Percentiles rank a stretch among this genome's conserved stretches.
These are phyloP conservation scores for Fusarium lateritium DNA, from an alignment of 2,329 filamentous ascomycete genomes.

Conservation along the genomic window DNA sequence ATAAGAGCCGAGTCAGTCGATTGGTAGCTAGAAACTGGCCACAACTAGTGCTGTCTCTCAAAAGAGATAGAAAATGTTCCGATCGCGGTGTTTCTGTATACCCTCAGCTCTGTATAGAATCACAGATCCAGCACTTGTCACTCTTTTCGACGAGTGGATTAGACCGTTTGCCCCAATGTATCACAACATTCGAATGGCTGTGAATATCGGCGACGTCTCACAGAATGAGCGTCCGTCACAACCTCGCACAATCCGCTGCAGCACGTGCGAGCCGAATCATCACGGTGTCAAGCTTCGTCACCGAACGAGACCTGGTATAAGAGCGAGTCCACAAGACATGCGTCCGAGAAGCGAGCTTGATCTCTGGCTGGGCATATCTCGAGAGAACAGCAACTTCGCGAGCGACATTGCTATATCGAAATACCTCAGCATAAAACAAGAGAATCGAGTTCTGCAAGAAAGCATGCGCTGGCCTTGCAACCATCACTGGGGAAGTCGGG, in stretches of 20 bases:
- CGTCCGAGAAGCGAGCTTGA: conserved; percentile 1
- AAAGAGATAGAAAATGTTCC: not conserved
- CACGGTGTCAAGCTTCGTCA: conserved; percentile 14
- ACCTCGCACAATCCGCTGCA: conserved; percentile 31
- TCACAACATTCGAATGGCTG: conserved; percentile 34
- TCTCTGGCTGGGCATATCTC: conserved; percentile 20
- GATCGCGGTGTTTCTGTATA: conserved; percentile 1
- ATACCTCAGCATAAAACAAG: conserved; percentile 1
- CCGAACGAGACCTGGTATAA: conserved; percentile 37
- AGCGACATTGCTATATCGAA: conserved; percentile 4
- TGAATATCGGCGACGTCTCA: conserved; percentile 35
- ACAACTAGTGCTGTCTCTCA: not conserved
- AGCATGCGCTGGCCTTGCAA: conserved; percentile 48
- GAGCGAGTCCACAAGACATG: conserved; percentile 27
- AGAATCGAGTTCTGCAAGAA: not conserved
- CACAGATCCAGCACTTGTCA: conserved; percentile 8
- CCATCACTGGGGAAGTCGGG: conserved; percentile 43
- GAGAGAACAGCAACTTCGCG: conserved; percentile 14
- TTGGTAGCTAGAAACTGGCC: not conserved
- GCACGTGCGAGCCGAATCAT: conserved; percentile 42
- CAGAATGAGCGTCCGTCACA: conserved; percentile 29
- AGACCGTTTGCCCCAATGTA: conserved; percentile 25
- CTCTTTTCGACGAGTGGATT: conserved; percentile 6
- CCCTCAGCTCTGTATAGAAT: not conserved
- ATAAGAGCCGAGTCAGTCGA: conserved; percentile 10